Conservation (phyloP, 208 protist species). For the Acanthamoeba castellanii region DNA sequence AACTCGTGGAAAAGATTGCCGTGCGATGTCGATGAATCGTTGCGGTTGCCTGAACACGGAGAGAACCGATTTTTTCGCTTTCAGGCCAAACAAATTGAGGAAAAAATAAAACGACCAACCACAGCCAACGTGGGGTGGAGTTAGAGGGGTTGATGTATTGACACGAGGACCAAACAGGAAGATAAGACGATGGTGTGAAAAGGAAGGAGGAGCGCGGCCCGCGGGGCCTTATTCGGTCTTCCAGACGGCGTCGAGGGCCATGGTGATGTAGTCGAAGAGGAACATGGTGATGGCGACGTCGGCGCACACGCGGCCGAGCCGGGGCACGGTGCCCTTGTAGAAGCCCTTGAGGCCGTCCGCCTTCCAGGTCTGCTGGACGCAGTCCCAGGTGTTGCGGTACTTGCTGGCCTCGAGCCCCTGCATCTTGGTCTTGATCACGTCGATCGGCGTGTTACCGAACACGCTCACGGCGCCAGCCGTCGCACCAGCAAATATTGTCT, state of each 20-base stretch:
- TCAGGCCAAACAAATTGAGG: no score
- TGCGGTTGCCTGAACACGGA: no score
- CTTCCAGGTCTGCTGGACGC: slow-evolving; percentile 53
- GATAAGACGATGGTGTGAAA: no score
- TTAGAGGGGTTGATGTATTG: no score
- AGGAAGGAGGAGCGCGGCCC: no score
- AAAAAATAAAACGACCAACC: no score
- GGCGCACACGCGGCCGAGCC: slow-evolving; percentile 72
- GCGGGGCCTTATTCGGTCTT: background rate
- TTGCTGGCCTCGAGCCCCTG: slow-evolving; percentile 76
- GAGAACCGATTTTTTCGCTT: no score
- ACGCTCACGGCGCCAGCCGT: slow-evolving; percentile 75
- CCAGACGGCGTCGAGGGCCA: slow-evolving; percentile 50
- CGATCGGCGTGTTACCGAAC: slow-evolving; percentile 80
- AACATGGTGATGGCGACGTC: slow-evolving; percentile 76
- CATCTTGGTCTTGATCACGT: slow-evolving; percentile 81
- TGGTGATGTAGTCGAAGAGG: slow-evolving; percentile 70
- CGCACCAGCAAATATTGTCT: slow-evolving; percentile 35
- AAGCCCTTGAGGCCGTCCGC: slow-evolving; percentile 74
- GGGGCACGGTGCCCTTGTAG: slow-evolving; percentile 77
- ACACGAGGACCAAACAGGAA: no score
- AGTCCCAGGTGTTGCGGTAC: slow-evolving; percentile 72
- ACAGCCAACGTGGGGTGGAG: no score
- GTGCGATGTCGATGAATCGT: no score
- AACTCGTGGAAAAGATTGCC: no score